These are phyloP conservation scores for Pseudocercospora crystallina DNA, from an alignment of 2,329 filamentous ascomycete species.

Conservation along the genomic window DNA sequence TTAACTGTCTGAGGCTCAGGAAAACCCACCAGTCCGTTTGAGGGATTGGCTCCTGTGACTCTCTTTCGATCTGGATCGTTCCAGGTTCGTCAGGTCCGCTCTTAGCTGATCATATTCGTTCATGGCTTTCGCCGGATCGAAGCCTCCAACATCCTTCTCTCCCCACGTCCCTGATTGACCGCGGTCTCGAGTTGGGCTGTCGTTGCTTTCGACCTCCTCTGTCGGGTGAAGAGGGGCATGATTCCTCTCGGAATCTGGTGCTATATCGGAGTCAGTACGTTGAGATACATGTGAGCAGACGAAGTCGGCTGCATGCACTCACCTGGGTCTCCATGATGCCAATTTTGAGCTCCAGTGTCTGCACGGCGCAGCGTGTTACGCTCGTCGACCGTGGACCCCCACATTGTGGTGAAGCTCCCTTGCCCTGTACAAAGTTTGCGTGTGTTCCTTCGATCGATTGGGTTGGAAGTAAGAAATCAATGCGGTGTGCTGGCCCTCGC, in stretches of 20 bases:
- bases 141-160: conserved; percentile 58
- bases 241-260: conserved; percentile 20
- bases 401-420: conserved; percentile 22
- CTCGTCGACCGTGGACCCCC: conserved; percentile 30
- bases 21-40: conserved; percentile 1
- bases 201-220: conserved; percentile 29
- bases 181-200: conserved; percentile 29
- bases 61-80: conserved; percentile 42
- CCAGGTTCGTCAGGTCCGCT: conserved; percentile 55
- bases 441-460: too few relatives aligned
- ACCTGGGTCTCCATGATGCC: conserved; percentile 17
- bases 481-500: too few relatives aligned
- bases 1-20: too few relatives aligned
- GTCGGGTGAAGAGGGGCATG: conserved; percentile 26
- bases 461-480: too few relatives aligned
- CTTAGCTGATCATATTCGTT: conserved; percentile 60
- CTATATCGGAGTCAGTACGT: conserved; percentile 1
- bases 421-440: background rate
- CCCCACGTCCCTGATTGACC: conserved; percentile 59
- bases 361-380: conserved; percentile 24
- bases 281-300: background rate
- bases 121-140: conserved; percentile 55
- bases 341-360: conserved; percentile 19
- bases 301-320: background rate
- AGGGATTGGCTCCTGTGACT: conserved; percentile 23